Evolutionary conservation across 1,139 yeast genomes (phyloP).

Genomic region (Debaryomycetaceae sp.): DNA sequence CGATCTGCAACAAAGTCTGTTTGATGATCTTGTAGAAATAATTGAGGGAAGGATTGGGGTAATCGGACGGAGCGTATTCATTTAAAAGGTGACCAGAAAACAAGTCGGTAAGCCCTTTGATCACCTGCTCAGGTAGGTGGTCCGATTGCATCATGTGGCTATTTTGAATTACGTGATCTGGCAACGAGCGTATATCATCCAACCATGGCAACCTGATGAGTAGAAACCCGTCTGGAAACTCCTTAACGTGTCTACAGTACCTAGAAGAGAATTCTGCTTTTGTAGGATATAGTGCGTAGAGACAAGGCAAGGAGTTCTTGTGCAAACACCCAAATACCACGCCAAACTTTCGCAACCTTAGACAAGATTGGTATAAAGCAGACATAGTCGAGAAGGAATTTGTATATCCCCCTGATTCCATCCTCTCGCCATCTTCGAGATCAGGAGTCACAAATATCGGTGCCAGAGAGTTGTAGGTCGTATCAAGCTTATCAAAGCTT

Average conservation of each 20-base stretch:
- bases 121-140: constrained; percentile 11
- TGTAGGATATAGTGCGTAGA: constrained; percentile 64
- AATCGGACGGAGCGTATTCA: constrained; percentile 54
- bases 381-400: constrained; percentile 70
- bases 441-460: constrained; percentile 58
- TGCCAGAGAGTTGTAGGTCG: constrained; percentile 50
- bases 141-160: constrained; percentile 7
- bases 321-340: constrained; percentile 70
- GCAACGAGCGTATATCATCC: constrained; percentile 59
- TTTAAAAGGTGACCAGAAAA: constrained; percentile 13
- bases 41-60: constrained; percentile 64
- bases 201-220: constrained; percentile 59
- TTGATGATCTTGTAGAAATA: constrained; percentile 65
- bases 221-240: constrained; percentile 63
- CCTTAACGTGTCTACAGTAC: constrained; percentile 11
- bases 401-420: constrained; percentile 34
- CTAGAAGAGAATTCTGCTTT: constrained; percentile 18
- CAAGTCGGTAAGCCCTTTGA: constrained; percentile 14
- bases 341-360: constrained; percentile 52
- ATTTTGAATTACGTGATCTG: constrained; percentile 15
- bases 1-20: constrained; percentile 65
- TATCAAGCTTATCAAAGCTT: constrained; percentile 36
- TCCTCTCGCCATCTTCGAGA: constrained; percentile 26
- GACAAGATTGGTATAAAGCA: constrained; percentile 61
- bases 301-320: constrained; percentile 50